These are phyloP conservation scores for Venturia nashicola DNA, from an alignment of 2,329 filamentous ascomycete genomes.

Conservation along the genomic window DNA sequence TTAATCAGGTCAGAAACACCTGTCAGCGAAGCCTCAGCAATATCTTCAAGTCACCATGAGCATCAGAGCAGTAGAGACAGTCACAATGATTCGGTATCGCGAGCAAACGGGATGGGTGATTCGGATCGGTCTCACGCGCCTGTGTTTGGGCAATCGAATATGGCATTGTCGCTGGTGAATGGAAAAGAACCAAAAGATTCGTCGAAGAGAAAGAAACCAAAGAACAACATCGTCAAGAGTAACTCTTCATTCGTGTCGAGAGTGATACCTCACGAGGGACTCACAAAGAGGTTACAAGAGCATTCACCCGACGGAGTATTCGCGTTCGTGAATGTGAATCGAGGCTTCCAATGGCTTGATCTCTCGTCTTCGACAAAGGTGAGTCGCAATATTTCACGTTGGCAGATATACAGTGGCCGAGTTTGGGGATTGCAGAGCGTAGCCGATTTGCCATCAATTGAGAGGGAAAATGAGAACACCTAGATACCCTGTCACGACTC, in stretches of 20 bases:
- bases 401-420: background rate
- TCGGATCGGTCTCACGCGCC: slow-evolving; percentile 27
- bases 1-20: slow-evolving; percentile 26
- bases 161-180: slow-evolving; percentile 49
- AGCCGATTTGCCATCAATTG: background rate
- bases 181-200: slow-evolving; percentile 55
- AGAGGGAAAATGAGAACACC: background rate
- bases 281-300: slow-evolving; percentile 69
- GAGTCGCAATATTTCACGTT: background rate
- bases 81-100: slow-evolving; percentile 31
- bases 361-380: slow-evolving; percentile 63
- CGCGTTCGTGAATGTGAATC: slow-evolving; percentile 89
- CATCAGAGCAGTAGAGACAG: slow-evolving; percentile 29
- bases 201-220: slow-evolving; percentile 76
- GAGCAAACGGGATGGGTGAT: slow-evolving; percentile 21
- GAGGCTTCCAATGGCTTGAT: slow-evolving; percentile 93
- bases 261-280: slow-evolving; percentile 76
- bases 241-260: slow-evolving; percentile 98
- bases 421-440: background rate
- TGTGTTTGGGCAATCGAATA: slow-evolving; percentile 78
- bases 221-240: slow-evolving; percentile 97
- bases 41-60: slow-evolving; percentile 25
- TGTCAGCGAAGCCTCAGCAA: slow-evolving; percentile 25
- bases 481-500: background rate
- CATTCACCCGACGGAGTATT: slow-evolving; percentile 68